Conservation (phyloP, 148 eudicot species). For the Chenopodium quinoa region DNA sequence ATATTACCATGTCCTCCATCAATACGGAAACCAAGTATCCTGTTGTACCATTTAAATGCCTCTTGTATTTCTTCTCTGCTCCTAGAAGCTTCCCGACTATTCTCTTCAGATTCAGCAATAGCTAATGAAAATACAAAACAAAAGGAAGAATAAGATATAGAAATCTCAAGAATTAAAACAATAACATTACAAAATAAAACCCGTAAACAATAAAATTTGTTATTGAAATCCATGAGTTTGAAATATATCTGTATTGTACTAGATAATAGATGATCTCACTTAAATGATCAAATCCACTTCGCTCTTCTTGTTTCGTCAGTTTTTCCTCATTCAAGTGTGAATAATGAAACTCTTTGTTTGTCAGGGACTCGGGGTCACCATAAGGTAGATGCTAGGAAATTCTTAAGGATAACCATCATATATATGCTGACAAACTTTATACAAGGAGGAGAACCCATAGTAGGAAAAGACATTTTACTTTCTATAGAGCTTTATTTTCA, state of each 20-base stretch:
- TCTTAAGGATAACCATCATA: neutral
- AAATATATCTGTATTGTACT: no score
- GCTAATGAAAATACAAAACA: slow-evolving; percentile 36
- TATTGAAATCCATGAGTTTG: no score
- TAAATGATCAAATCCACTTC: neutral
- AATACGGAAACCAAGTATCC: slow-evolving; percentile 77
- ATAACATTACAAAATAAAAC: neutral
- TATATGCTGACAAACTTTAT: no score
- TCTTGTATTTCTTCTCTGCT: slow-evolving; percentile 58
- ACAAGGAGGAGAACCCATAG: neutral
- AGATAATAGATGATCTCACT: no score
- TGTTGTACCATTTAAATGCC: slow-evolving; percentile 83
- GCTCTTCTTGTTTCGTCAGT: neutral
- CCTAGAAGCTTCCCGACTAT: slow-evolving; percentile 37
- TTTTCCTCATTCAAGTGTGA: neutral
- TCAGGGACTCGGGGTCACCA: neutral
- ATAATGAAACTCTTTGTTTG: no score
- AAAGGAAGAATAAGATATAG: neutral
- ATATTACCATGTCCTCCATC: slow-evolving; percentile 83
- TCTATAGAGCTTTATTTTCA: neutral
- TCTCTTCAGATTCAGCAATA: slow-evolving; percentile 57
- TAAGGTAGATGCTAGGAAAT: neutral
- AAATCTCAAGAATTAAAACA: neutral
- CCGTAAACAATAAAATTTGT: neutral
- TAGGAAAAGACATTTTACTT: neutral